Evolutionary conservation across 148 eudicot species (phyloP).

Genomic region (Rhododendron griersonianum): DNA sequence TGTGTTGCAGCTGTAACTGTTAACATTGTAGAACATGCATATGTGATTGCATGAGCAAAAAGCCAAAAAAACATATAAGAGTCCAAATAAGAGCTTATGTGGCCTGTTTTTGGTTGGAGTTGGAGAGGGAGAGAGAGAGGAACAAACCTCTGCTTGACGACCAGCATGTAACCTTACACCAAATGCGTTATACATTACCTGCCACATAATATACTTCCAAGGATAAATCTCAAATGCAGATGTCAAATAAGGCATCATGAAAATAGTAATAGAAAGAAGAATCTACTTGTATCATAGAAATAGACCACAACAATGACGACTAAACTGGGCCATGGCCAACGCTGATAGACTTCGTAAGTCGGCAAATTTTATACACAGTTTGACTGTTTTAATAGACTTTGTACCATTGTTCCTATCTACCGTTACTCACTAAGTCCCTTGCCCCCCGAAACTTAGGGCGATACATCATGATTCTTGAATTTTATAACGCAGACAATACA

Average conservation of each 20-base stretch:
- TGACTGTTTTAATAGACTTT: too few relatives aligned
- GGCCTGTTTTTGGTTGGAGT: neutral
- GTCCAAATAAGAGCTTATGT: neutral
- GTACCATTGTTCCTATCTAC: too few relatives aligned
- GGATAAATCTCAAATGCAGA: neutral
- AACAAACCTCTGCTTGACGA: too few relatives aligned
- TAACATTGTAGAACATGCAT: neutral
- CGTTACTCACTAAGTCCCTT: too few relatives aligned
- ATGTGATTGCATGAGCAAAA: neutral
- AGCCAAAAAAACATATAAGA: neutral
- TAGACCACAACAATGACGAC: too few relatives aligned
- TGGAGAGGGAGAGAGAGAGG: too few relatives aligned
- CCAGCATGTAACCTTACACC: conserved; percentile 20
- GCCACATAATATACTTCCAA: conserved; percentile 19
- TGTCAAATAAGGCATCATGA: neutral
- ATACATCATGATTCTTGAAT: too few relatives aligned
- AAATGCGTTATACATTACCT: conserved; percentile 99
- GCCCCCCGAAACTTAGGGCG: too few relatives aligned
- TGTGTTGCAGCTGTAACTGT: neutral
- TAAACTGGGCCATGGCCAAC: too few relatives aligned
- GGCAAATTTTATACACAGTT: too few relatives aligned
- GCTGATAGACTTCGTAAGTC: too few relatives aligned
- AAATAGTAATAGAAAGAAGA: neutral
- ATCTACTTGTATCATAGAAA: neutral
- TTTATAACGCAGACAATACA: too few relatives aligned